Percentiles rank a stretch among this genome's conserved stretches.
phyloP scores from a whole-genome alignment of 2,329 filamentous ascomycete genomes.

The Cercospora berteroae region DNA sequence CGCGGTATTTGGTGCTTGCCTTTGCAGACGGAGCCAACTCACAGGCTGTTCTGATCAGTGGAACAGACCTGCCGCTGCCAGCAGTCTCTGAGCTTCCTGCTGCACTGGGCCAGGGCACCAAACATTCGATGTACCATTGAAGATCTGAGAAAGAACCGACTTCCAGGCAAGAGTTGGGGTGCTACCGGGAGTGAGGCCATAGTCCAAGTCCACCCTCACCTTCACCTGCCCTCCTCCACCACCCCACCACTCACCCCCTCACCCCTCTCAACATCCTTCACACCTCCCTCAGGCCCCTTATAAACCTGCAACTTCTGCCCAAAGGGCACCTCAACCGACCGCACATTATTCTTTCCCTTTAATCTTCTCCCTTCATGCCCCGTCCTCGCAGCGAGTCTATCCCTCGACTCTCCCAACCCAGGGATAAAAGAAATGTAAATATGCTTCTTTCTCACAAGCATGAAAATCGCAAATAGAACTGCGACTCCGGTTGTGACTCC shows the following conservation, averaged over 20 bases:
- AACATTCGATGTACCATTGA: neutral
- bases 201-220: neutral
- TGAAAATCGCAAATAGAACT: neutral
- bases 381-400: neutral
- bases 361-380: neutral
- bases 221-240: too few species aligned
- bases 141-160: neutral
- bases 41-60: neutral
- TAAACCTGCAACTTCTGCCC: neutral
- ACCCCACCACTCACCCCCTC: neutral
- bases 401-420: neutral
- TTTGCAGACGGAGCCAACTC: neutral
- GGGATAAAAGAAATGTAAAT: neutral
- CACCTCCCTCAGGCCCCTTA: neutral
- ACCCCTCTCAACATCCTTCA: neutral
- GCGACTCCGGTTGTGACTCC: neutral
- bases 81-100: neutral
- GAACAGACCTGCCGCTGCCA: neutral
- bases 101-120: neutral
- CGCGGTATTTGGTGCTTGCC: neutral
- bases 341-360: neutral
- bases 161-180: neutral
- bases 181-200: too few species aligned
- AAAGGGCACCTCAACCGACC: neutral
- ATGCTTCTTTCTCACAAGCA: neutral